Base-by-base conservation (phyloP, 371 early-diverging fungal species). In the Rhizomucor pusillus region DNA sequence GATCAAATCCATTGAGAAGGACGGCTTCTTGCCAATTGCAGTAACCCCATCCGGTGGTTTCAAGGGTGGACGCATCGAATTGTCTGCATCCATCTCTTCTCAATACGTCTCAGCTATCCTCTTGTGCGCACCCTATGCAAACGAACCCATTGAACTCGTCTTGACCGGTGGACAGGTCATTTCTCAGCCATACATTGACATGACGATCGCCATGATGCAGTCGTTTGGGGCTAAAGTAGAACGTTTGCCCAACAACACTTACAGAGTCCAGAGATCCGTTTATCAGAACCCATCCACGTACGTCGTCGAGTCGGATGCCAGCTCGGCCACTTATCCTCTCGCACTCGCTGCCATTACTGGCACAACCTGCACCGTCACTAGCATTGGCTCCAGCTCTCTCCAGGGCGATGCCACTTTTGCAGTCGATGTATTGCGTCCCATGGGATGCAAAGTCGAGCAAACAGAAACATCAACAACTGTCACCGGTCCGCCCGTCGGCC, bases 271-370 rank as follows among this genome's bases (percentile, higher is more conserved):
- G 5, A 66, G 79, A 43, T 79, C 84, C 3, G 67, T 73, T 0
- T 98, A 97, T 71, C 63, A 63, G 43, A 96, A 93, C 72, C 97
- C 98, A 0, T 70, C 65, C 4, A 50, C 62, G 5, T 97, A 97
- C 70, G 66, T 85, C n/a, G 89, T 98, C 18, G 98, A 98, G 71
- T 90, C 95, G 20, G 98, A 98, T 67, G 97, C 98, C 12, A 91
- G 92, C 57, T 96, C 97, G 9, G 95, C 98, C 11, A 98, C 98
- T 10, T 98, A 98, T 68, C 98, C 98, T 34, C 75, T 98, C 37
- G 97, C 98, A 5, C 85, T 92, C 57, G 98, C 98, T n/a, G 98
- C 97, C 39, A 93, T 97, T 61, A 95, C 96, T 0, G 96, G 96
- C 29, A 77, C 87, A 0, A 78, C 80, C 14, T 90, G 92, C 54